phyloP scores from a whole-genome alignment of 1,284 basidiomycete genomes.

The Microbotryomycetes sp. region DNA sequence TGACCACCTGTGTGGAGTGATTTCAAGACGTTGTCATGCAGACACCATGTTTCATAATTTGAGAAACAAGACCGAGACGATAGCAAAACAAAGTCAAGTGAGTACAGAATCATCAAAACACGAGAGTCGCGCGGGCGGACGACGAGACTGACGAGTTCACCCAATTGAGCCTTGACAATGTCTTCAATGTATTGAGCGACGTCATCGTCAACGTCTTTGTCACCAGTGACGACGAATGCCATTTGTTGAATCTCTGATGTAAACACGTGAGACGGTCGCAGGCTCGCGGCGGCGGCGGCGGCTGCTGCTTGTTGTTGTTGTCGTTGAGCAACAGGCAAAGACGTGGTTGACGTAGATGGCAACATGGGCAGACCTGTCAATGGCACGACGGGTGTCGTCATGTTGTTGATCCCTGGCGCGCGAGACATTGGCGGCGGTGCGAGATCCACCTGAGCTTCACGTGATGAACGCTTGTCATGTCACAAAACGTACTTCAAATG shows the following conservation, averaged over 20 bases:
- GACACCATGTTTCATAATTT: too few species aligned
- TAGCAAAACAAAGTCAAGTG: not conserved
- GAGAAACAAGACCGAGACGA: not conserved
- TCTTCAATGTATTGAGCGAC: conserved; percentile 91
- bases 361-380: not conserved
- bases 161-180: conserved; percentile 85
- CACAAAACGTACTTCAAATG: too few species aligned
- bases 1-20: conserved; percentile 72
- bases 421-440: too few species aligned
- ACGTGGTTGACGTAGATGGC: too few species aligned
- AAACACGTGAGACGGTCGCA: not conserved
- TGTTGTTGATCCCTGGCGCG: too few species aligned
- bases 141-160: conserved; percentile 67
- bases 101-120: not conserved
- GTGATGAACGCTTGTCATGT: too few species aligned
- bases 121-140: not conserved
- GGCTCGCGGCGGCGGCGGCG: too few species aligned
- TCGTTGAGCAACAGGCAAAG: not conserved
- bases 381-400: too few species aligned
- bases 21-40: too few species aligned
- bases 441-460: too few species aligned
- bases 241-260: conserved; percentile 21
- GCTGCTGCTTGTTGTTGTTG: not conserved
- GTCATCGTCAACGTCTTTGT: conserved; percentile 78
- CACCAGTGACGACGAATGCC: conserved; percentile 97